phyloP scores from a whole-genome alignment of 768 basidiomycete genomes.

The Xerocomus spinulosus region DNA sequence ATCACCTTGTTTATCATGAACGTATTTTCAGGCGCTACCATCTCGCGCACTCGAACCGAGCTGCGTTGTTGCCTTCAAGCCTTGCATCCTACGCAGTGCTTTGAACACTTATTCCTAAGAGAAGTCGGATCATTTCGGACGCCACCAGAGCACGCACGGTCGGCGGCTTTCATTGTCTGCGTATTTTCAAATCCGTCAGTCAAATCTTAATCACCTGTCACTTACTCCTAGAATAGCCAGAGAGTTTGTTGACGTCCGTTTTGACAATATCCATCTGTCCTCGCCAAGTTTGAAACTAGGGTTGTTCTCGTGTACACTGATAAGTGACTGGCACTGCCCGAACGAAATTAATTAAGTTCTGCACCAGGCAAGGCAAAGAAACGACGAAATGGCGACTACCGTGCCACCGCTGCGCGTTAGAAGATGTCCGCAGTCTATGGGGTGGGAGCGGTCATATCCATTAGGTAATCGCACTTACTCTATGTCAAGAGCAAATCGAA shows the following conservation, averaged over 20 bases:
- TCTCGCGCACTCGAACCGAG: neutral
- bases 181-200: neutral
- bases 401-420: neutral
- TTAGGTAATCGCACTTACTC: neutral
- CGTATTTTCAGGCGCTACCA: neutral
- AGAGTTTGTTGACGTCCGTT: slow-evolving; percentile 5
- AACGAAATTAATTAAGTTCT: neutral
- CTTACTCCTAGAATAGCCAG: neutral
- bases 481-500: neutral
- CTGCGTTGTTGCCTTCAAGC: neutral
- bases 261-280: neutral
- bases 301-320: slow-evolving; percentile 1
- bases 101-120: neutral
- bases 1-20: neutral
- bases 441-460: neutral
- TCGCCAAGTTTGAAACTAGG: slow-evolving; percentile 6
- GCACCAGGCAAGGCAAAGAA: neutral
- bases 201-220: neutral
- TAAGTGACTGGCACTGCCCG: slow-evolving; percentile 1
- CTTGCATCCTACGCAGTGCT: neutral
- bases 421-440: neutral
- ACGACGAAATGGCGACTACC: neutral
- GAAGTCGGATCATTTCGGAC: neutral
- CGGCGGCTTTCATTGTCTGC: neutral
- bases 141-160: neutral